A percentile compares a stretch with the other conserved stretches of the same genome.
These are phyloP conservation scores for Acacia melanoxylon DNA, from an alignment of 306 rosid species.

Conservation along the genomic window DNA sequence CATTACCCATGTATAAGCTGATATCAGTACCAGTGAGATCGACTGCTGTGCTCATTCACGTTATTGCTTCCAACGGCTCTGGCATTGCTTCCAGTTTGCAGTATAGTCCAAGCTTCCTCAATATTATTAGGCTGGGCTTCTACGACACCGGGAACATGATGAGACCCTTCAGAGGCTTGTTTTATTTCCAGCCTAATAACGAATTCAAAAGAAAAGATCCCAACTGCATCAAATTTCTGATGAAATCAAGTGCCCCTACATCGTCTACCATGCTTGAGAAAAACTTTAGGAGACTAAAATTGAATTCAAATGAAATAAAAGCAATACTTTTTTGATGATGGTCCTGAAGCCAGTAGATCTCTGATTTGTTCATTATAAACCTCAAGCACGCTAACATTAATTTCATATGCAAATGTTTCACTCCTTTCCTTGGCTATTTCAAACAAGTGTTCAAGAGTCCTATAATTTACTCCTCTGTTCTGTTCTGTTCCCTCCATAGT, in stretches of 20 bases:
- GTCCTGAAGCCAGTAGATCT: conserved; percentile 69
- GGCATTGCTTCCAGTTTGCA: conserved; percentile 83
- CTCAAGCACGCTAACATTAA: conserved; percentile 88
- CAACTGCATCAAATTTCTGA: conserved; percentile 23
- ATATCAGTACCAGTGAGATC: conserved; percentile 75
- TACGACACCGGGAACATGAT: conserved; percentile 80
- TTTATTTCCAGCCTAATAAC: conserved; percentile 78
- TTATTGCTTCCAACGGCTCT: conserved; percentile 86
- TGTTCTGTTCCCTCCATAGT: conserved; percentile 89
- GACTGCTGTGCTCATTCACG: conserved; percentile 88
- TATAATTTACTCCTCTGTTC: conserved; percentile 84
- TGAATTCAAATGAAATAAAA: conserved; percentile 20
- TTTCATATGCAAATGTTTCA: conserved; percentile 55
- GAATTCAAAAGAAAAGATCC: conserved; percentile 27
- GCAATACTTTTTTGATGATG: conserved; percentile 68
- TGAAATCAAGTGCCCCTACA: conserved; percentile 7
- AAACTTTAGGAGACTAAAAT: conserved; percentile 4
- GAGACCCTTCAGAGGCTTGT: conserved; percentile 73
- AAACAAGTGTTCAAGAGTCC: conserved; percentile 82
- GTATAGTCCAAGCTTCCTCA: conserved; percentile 67
- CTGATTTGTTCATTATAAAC: conserved; percentile 91
- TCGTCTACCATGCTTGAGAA: conserved; percentile 26
- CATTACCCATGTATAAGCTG: neutral
- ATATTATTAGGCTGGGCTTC: conserved; percentile 72
- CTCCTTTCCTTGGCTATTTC: conserved; percentile 67